These are phyloP conservation scores for Linum tenue DNA, from an alignment of 345 rosid genomes.

Conservation along the genomic window DNA sequence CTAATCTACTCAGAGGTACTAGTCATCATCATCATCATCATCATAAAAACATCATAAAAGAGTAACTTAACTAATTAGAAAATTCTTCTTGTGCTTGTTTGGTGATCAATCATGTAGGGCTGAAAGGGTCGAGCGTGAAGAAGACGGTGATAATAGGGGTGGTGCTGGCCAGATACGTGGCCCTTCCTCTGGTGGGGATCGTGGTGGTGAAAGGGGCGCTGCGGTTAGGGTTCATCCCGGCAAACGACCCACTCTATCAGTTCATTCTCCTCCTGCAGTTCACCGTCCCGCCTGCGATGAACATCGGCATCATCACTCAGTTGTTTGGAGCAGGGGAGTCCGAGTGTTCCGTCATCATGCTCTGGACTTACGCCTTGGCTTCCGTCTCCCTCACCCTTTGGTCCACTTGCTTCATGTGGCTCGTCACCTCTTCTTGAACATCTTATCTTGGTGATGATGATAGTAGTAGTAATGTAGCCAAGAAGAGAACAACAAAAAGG, in stretches of 20 bases:
- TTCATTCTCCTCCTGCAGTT: slow-evolving; percentile 60
- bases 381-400: not conserved
- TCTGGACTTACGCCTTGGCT: slow-evolving; percentile 2
- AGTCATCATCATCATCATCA: no score
- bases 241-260: slow-evolving; percentile 45
- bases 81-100: not conserved
- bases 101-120: slow-evolving; percentile 31
- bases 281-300: slow-evolving; percentile 63
- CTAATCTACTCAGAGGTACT: slow-evolving; percentile 60
- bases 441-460: no score
- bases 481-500: not conserved
- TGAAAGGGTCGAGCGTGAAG: slow-evolving; percentile 34
- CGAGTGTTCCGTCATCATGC: slow-evolving; percentile 3
- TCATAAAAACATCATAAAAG: no score
- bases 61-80: no score
- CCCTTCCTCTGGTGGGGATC: slow-evolving; percentile 49
- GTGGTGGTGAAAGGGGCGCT: slow-evolving; percentile 35
- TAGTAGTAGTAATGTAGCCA: not conserved
- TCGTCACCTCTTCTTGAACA: not conserved
- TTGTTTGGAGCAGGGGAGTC: slow-evolving; percentile 5
- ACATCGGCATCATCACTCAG: slow-evolving; percentile 23
- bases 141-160: slow-evolving; percentile 37
- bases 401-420: slow-evolving; percentile 6
- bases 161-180: slow-evolving; percentile 39
- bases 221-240: slow-evolving; percentile 37